Conservation (phyloP, 768 basidiomycete species). For the Mycena alexandri region DNA sequence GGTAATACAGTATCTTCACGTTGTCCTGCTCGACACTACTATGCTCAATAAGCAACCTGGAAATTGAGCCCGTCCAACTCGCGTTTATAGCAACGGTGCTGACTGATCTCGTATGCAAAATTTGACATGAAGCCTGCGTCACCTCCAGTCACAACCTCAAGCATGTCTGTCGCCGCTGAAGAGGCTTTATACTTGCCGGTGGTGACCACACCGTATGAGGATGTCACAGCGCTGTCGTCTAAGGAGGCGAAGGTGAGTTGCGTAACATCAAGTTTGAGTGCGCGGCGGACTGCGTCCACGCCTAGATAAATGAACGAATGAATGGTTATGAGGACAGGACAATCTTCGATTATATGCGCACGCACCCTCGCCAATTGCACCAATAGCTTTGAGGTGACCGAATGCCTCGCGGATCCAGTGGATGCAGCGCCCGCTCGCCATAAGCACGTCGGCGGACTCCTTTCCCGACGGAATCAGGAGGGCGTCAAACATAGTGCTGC, state of each 20-base stretch:
- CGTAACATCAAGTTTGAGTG: neutral
- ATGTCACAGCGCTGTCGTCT: slow-evolving; percentile 55
- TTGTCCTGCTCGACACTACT: too few relatives aligned
- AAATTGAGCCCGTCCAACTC: slow-evolving; percentile 69
- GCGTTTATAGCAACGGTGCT: slow-evolving; percentile 74
- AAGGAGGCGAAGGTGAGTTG: slow-evolving; percentile 53
- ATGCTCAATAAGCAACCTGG: slow-evolving; percentile 58
- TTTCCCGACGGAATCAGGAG: slow-evolving; percentile 82
- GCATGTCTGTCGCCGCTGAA: slow-evolving; percentile 55
- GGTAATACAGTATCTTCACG: too few relatives aligned
- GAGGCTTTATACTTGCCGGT: slow-evolving; percentile 60
- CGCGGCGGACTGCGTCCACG: neutral
- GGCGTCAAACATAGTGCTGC: slow-evolving; percentile 89
- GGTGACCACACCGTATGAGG: slow-evolving; percentile 75
- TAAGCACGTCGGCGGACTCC: slow-evolving; percentile 67
- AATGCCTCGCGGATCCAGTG: slow-evolving; percentile 90
- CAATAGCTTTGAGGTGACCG: slow-evolving; percentile 88
- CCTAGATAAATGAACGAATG: neutral
- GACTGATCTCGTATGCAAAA: slow-evolving; percentile 74
- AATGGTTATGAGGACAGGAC: neutral
- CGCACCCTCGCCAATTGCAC: slow-evolving; percentile 77
- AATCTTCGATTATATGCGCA: neutral
- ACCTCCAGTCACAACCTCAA: slow-evolving; percentile 55
- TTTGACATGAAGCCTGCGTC: slow-evolving; percentile 68
- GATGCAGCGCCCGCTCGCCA: slow-evolving; percentile 75